Base-by-base conservation (phyloP, 805 yeast species). In the Saturnispora besseyi region DNA sequence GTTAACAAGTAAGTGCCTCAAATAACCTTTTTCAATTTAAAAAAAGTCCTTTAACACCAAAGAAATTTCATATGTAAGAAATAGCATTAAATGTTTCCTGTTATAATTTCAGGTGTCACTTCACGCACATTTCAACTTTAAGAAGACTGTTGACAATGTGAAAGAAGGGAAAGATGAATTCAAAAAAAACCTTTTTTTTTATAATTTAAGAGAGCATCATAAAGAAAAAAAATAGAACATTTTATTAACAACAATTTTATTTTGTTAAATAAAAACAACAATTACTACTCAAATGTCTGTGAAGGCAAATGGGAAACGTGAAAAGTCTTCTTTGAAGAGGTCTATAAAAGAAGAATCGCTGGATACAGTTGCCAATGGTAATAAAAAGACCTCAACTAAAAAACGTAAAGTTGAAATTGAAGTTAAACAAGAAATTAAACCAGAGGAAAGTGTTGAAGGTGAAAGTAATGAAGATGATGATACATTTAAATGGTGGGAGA, bases 401-500 rank as follows among this genome's bases (percentile, higher is more conserved):
- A 18, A 40, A 28, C 15, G 22, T 22, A 33, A 38, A n/a, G 38
- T 21, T 24, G 42, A 46, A 41, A 36, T n/a, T 40, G 36, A 49
- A 24, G 33, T 32, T 12, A 53, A 52, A 24, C 43, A 46, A 33
- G 51, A 49, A 18, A 48, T 38, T n/a, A 31, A 48, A n/a, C 34
- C 41, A 21, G 47, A 44, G 30, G 26, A 38, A 40, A 30, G 28
- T 26, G 34, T 32, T 9, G 38, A 48, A 26, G 53, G 51, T 11
- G 54, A 50, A 45, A 45, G 55, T 55, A 24, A 36, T 41, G 43
- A 50, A 15, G 81, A 76, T n/a, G 81, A 76, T 3, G 87, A 75
- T 2, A 71, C 67, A n/a, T 82, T 78, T 62, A 82, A 81, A 51
- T 66, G 95, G 95, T 88, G 96, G 93, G 91, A 87, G 62, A 79